phyloP scores from a whole-genome alignment of 2,329 filamentous ascomycete genomes.

The Parafenestella ontariensis region DNA sequence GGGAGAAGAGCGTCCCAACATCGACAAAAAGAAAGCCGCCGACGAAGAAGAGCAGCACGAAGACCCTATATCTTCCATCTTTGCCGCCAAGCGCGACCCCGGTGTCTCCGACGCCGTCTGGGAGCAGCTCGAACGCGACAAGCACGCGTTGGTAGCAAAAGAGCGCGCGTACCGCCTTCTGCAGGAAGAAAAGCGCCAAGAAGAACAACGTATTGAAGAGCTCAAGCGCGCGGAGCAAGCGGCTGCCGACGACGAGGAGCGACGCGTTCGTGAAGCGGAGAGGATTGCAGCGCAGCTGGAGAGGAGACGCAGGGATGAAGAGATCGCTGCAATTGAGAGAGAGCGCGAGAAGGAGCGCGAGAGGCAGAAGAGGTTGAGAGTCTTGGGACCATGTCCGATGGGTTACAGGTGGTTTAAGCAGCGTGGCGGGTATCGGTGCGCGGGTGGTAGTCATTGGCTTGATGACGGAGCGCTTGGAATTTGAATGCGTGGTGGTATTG shows the following conservation, averaged over 20 bases:
- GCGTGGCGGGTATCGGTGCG: slow-evolving; percentile 65
- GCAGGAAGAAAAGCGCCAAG: slow-evolving; percentile 28
- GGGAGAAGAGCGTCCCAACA: slow-evolving; percentile 1
- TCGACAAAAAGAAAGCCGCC: slow-evolving; percentile 16
- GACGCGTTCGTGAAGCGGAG: slow-evolving; percentile 22
- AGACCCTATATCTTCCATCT: slow-evolving; percentile 19
- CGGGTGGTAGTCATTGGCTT: slow-evolving; percentile 66
- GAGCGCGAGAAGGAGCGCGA: slow-evolving; percentile 49
- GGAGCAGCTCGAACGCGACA: slow-evolving; percentile 65
- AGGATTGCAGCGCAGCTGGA: slow-evolving; percentile 29
- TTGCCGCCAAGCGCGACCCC: slow-evolving; percentile 55
- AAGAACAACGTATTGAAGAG: slow-evolving; percentile 28
- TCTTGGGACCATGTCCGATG: slow-evolving; percentile 62
- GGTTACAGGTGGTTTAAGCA: slow-evolving; percentile 71
- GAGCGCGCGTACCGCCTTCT: slow-evolving; percentile 48
- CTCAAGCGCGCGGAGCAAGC: slow-evolving; percentile 41
- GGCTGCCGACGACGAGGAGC: slow-evolving; percentile 33
- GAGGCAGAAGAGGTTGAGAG: slow-evolving; percentile 57
- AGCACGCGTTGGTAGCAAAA: slow-evolving; percentile 39
- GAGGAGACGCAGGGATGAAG: slow-evolving; percentile 31
- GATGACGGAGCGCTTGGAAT: slow-evolving; percentile 40
- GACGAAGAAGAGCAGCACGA: not conserved
- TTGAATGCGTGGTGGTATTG: not conserved
- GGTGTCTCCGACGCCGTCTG: slow-evolving; percentile 68
- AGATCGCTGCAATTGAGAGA: slow-evolving; percentile 50